These are phyloP conservation scores for Boletellus ananas DNA, from an alignment of 768 basidiomycete species.

Conservation along the genomic window DNA sequence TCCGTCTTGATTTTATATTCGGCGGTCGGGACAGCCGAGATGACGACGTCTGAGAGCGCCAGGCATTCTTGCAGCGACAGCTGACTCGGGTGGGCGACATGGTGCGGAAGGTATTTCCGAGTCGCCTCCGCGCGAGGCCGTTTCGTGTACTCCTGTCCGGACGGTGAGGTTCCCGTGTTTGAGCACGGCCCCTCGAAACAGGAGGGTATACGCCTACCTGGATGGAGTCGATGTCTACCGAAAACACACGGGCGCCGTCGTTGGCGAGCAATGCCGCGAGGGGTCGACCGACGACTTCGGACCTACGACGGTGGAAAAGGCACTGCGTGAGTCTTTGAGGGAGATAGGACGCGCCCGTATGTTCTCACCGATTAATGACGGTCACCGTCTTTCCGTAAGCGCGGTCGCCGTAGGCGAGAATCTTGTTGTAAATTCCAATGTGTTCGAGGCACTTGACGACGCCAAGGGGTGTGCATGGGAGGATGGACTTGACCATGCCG, in stretches of 20 bases:
- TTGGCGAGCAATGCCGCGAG: conserved; percentile 94
- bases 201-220: conserved; percentile 52
- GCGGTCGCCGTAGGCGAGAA: conserved; percentile 91
- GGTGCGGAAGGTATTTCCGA: conserved; percentile 77
- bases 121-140: conserved; percentile 54
- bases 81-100: conserved; percentile 69
- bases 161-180: neutral
- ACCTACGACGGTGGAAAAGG: conserved; percentile 42
- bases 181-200: neutral
- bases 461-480: conserved; percentile 96
- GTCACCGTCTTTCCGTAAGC: conserved; percentile 92
- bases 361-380: conserved; percentile 82
- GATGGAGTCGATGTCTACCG: conserved; percentile 92
- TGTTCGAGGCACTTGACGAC: conserved; percentile 94
- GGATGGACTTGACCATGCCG: conserved; percentile 91
- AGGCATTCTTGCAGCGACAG: conserved; percentile 78
- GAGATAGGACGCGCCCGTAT: neutral
- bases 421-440: conserved; percentile 87
- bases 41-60: conserved; percentile 84
- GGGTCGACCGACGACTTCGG: conserved; percentile 95
- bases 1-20: conserved; percentile 87
- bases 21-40: conserved; percentile 86
- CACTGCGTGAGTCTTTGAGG: conserved; percentile 1
- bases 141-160: conserved; percentile 81
- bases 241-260: conserved; percentile 94